A percentile compares a stretch with the other conserved stretches of the same genome.
phyloP scores from a whole-genome alignment of 2,329 filamentous ascomycete genomes.

The Ophioceras dolichostomum region DNA sequence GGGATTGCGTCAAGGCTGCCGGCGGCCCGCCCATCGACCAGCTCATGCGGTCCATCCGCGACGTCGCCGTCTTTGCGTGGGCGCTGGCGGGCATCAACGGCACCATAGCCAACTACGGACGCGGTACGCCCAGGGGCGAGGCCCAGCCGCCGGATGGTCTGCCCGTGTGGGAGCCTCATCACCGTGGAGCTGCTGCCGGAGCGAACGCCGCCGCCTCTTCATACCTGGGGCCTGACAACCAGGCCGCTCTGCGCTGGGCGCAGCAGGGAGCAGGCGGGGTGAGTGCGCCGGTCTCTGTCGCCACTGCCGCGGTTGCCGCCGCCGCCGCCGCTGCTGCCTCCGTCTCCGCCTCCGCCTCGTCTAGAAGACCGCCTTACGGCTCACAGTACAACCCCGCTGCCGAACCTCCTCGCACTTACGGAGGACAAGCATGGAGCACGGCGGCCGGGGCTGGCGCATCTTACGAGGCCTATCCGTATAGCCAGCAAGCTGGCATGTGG shows the following conservation, averaged over 20 bases:
- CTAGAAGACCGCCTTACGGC: too few relatives aligned
- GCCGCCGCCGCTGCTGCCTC: too few relatives aligned
- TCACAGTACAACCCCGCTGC: too few relatives aligned
- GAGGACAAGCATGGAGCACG: too few relatives aligned
- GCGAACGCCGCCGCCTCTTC: conserved; percentile 14
- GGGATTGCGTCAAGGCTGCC: conserved; percentile 28
- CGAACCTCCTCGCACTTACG: too few relatives aligned
- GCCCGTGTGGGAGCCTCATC: conserved; percentile 46
- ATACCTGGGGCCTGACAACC: conserved; percentile 23
- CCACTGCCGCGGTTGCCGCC: background rate
- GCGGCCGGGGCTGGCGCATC: too few relatives aligned
- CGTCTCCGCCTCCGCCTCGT: too few relatives aligned
- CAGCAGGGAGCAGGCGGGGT: background rate
- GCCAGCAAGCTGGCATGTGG: too few relatives aligned
- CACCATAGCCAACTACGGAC: conserved; percentile 51
- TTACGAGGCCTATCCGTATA: too few relatives aligned
- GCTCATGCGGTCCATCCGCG: conserved; percentile 70
- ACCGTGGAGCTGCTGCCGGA: background rate
- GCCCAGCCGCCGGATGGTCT: conserved; percentile 46
- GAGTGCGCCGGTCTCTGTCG: background rate
- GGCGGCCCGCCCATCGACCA: conserved; percentile 45
- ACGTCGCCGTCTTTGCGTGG: conserved; percentile 84
- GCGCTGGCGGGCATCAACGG: conserved; percentile 70
- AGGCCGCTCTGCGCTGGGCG: conserved; percentile 16
- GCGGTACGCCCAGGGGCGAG: conserved; percentile 50